Percentiles rank a stretch among this genome's conserved stretches.
These are phyloP conservation scores for Lachnellula subtilissima DNA, from an alignment of 2,329 filamentous ascomycete species.

Conservation along the genomic window DNA sequence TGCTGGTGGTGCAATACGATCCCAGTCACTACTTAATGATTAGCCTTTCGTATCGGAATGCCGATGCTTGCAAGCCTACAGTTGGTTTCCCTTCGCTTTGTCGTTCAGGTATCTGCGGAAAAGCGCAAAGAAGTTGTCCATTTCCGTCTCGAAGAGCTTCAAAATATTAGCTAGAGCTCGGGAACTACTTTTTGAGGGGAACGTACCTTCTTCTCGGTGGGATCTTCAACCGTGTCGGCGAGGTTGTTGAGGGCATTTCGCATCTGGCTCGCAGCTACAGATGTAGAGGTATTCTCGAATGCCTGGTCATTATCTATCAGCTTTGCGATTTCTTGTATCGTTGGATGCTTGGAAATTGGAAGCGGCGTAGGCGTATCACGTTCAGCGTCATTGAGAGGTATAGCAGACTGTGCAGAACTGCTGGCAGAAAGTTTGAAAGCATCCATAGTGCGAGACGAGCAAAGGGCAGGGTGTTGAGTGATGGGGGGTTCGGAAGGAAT, in stretches of 20 bases:
- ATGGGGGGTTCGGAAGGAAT: neutral
- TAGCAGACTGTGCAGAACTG: neutral
- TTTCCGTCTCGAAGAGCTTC: conserved; percentile 94
- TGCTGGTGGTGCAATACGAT: conserved; percentile 90
- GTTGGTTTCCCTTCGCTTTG: conserved; percentile 94
- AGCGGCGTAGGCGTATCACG: neutral
- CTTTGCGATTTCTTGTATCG: conserved; percentile 19
- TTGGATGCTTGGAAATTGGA: conserved; percentile 6
- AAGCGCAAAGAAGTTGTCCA: conserved; percentile 99
- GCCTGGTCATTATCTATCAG: conserved; percentile 58
- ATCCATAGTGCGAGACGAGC: neutral
- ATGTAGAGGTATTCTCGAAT: conserved; percentile 98
- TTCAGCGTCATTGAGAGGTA: too few species aligned
- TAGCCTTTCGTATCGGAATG: neutral
- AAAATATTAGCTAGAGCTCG: conserved; percentile 12
- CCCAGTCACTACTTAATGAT: conserved; percentile 69
- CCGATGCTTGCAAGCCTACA: conserved; percentile 46
- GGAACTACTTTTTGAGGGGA: neutral
- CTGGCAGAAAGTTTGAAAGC: neutral
- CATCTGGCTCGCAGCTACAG: conserved; percentile 97
- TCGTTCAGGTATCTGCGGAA: conserved; percentile 98
- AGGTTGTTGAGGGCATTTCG: conserved; percentile 94
- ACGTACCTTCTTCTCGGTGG: conserved; percentile 74
- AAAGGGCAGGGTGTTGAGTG: neutral
- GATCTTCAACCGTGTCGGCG: conserved; percentile 81